Conservation (phyloP, 2,329 filamentous ascomycete species). For the Stagonosporopsis chrysanthemi region DNA sequence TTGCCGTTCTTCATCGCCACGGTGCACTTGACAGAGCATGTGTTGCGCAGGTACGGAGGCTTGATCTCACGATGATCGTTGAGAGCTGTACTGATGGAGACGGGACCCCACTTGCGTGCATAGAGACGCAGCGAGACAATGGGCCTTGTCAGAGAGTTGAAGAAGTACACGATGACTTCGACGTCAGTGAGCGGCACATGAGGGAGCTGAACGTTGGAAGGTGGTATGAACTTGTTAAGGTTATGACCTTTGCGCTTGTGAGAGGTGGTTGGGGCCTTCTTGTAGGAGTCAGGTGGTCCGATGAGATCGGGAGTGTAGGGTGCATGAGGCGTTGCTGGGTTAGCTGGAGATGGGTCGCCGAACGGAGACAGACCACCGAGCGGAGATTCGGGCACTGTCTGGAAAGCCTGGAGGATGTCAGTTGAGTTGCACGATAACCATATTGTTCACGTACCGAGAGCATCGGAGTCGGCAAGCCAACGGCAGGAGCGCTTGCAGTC, state of each 20-base stretch:
- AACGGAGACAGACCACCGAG: background rate
- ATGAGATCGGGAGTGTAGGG: conserved; percentile 23
- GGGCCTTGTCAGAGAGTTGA: conserved; percentile 34
- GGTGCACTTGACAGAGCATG: conserved; percentile 39
- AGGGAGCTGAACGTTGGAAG: conserved; percentile 25
- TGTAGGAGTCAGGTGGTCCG: conserved; percentile 18
- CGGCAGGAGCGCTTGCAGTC: background rate
- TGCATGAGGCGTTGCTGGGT: conserved; percentile 1
- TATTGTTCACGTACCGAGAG: conserved; percentile 13
- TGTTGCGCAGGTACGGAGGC: conserved; percentile 41
- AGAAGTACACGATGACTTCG: conserved; percentile 45
- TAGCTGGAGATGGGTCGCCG: background rate
- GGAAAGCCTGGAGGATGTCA: conserved; percentile 1
- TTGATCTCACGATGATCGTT: conserved; percentile 35
- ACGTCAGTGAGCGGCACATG: conserved; percentile 37
- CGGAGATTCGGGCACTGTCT: background rate
- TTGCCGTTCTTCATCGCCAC: conserved; percentile 32
- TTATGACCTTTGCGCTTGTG: conserved; percentile 34
- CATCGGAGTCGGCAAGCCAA: conserved; percentile 19
- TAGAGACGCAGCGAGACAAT: conserved; percentile 38
- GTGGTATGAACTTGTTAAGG: conserved; percentile 25
- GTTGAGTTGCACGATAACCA: background rate
- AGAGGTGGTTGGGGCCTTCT: conserved; percentile 14
- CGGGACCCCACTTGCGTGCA: conserved; percentile 34
- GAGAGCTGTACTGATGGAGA: conserved; percentile 27